A percentile compares a stretch with the other conserved stretches of the same genome.
phyloP scores from a whole-genome alignment of 139 green algal genomes.

The Penium margaritaceum region DNA sequence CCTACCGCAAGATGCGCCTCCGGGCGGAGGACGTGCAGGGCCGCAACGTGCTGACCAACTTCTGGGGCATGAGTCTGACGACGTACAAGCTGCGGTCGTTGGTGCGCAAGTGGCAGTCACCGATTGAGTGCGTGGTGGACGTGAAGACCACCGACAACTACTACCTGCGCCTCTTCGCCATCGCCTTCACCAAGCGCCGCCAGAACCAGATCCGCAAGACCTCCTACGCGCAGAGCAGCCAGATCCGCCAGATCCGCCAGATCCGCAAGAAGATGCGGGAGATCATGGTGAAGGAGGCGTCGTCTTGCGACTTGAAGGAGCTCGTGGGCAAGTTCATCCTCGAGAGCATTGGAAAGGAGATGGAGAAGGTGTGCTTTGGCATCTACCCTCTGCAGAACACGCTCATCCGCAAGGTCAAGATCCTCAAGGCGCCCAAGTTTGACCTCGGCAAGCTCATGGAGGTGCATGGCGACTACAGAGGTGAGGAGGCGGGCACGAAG shows the following conservation, averaged over 20 bases:
- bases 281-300: constrained; percentile 89
- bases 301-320: constrained; percentile 91
- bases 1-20: constrained; percentile 93
- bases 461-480: too few relatives aligned
- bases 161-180: constrained; percentile 90
- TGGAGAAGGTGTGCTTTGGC: constrained; percentile 80
- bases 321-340: constrained; percentile 97
- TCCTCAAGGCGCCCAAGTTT: constrained; percentile 95
- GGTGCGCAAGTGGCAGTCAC: constrained; percentile 97
- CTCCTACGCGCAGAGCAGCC: constrained; percentile 81
- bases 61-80: constrained; percentile 97
- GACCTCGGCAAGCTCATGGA: constrained; percentile 98
- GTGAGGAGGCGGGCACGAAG: too few relatives aligned
- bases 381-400: constrained; percentile 90
- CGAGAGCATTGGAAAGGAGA: constrained; percentile 94
- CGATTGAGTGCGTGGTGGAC: constrained; percentile 95
- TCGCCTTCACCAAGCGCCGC: constrained; percentile 95
- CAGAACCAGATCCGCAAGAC: constrained; percentile 86
- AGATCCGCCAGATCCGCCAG: too few relatives aligned
- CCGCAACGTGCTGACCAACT: constrained; percentile 93
- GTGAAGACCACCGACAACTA: constrained; percentile 98
- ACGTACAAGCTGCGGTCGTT: constrained; percentile 97
- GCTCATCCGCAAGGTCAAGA: constrained; percentile 96
- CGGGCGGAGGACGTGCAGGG: constrained; percentile 90
- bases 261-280: constrained; percentile 98